These are phyloP conservation scores for Gracilaria domingensis DNA, from an alignment of 23 red algal species.

Conservation along the genomic window DNA sequence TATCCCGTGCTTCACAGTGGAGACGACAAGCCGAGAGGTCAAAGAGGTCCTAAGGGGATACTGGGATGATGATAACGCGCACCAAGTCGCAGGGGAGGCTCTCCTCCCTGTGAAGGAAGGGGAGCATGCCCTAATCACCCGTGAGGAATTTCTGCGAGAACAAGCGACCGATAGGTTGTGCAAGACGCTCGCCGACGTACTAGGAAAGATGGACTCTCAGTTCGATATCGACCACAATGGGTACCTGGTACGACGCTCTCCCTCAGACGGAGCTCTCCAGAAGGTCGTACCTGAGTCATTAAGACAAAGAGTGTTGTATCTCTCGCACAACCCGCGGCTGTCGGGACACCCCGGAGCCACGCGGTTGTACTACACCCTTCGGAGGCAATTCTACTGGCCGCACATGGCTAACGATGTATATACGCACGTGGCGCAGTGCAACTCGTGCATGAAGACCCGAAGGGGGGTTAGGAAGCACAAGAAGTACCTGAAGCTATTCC, in stretches of 20 bases:
- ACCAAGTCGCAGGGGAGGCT: too few relatives aligned
- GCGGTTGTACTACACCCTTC: background rate
- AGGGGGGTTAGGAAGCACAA: too few relatives aligned
- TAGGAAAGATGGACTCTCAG: background rate
- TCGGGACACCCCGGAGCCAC: background rate
- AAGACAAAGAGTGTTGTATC: too few relatives aligned
- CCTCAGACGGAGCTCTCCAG: background rate
- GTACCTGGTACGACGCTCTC: background rate
- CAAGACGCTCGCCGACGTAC: background rate
- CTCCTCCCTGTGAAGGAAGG: background rate
- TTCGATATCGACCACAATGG: background rate
- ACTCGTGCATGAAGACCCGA: too few relatives aligned
- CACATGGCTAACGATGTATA: background rate
- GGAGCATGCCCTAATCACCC: background rate
- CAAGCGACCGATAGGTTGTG: slow-evolving; percentile 9
- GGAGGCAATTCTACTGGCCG: background rate
- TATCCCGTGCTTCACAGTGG: background rate
- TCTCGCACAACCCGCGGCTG: too few relatives aligned
- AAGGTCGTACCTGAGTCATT: too few relatives aligned
- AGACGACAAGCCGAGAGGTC: too few relatives aligned
- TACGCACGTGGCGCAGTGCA: too few relatives aligned
- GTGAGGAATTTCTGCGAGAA: slow-evolving; percentile 21
- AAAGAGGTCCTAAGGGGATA: too few relatives aligned
- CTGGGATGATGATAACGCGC: too few relatives aligned
- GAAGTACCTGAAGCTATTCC: too few relatives aligned